phyloP scores from a whole-genome alignment of 768 basidiomycete genomes.

The Suillus hirtellus region DNA sequence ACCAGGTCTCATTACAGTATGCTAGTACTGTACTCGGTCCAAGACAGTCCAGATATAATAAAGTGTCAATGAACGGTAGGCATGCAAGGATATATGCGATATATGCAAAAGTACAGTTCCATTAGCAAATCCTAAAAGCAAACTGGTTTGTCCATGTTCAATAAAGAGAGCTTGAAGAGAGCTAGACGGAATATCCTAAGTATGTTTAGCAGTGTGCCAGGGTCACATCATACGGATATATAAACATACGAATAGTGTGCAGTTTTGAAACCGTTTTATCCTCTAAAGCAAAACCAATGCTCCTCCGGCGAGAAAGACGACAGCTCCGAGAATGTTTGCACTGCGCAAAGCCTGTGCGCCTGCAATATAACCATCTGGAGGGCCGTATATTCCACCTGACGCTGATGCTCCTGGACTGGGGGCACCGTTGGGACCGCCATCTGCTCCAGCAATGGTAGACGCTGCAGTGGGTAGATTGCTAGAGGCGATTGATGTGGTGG shows the following conservation, averaged over 20 bases:
- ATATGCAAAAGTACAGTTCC: slow-evolving; percentile 21
- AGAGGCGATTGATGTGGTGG: slow-evolving; percentile 37
- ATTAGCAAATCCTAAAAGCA: slow-evolving; percentile 19
- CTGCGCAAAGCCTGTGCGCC: slow-evolving; percentile 52
- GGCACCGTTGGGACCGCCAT: slow-evolving; percentile 54
- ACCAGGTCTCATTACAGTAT: slow-evolving; percentile 1
- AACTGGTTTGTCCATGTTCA: slow-evolving; percentile 17
- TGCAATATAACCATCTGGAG: slow-evolving; percentile 65
- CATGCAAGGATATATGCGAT: slow-evolving; percentile 21
- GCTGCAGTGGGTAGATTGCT: slow-evolving; percentile 62
- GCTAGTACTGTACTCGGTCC: slow-evolving; percentile 3
- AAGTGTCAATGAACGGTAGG: slow-evolving; percentile 28
- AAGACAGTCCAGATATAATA: slow-evolving; percentile 10
- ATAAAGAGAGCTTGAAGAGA: slow-evolving; percentile 1
- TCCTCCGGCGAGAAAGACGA: slow-evolving; percentile 51
- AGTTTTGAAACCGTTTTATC: background rate
- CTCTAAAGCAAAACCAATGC: slow-evolving; percentile 45
- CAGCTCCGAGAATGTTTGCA: slow-evolving; percentile 42
- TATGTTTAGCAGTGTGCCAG: background rate
- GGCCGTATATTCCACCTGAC: slow-evolving; percentile 56
- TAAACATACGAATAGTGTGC: slow-evolving; percentile 5
- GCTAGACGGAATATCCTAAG: background rate
- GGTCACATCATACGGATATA: background rate
- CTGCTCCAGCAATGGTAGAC: slow-evolving; percentile 48
- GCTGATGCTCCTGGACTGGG: slow-evolving; percentile 58